These are phyloP conservation scores for Rhytidhysteron rufulum DNA, from an alignment of 2,329 filamentous ascomycete genomes.

Conservation along the genomic window DNA sequence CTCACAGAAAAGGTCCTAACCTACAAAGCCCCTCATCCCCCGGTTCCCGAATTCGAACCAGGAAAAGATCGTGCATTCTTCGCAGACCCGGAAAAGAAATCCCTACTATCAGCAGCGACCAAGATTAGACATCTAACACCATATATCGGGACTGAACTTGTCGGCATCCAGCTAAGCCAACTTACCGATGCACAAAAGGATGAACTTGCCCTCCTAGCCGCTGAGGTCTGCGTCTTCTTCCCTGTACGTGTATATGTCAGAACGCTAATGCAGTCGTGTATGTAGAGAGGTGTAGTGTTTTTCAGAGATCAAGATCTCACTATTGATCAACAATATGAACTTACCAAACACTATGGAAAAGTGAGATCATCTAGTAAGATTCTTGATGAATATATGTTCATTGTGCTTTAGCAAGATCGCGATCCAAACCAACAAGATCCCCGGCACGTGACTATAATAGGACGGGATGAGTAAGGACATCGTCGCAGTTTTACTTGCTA, in stretches of 20 bases:
- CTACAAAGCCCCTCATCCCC: not conserved
- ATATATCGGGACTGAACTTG: slow-evolving; percentile 49
- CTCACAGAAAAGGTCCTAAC: not conserved
- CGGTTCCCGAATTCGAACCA: not conserved
- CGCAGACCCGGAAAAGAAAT: not conserved
- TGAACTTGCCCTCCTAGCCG: slow-evolving; percentile 67
- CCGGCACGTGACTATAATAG: slow-evolving; percentile 18
- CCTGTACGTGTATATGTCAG: not conserved
- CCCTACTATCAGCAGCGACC: not conserved
- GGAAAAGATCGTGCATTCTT: not conserved
- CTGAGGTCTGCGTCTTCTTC: slow-evolving; percentile 40
- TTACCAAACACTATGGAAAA: slow-evolving; percentile 14
- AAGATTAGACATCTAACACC: not conserved
- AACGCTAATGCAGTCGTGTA: no score
- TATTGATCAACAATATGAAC: slow-evolving; percentile 14
- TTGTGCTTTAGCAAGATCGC: slow-evolving; percentile 11
- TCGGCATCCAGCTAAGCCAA: slow-evolving; percentile 63
- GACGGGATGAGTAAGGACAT: slow-evolving; percentile 16
- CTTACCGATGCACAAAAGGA: slow-evolving; percentile 65
- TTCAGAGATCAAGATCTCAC: slow-evolving; percentile 17
- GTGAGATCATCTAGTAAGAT: slow-evolving; percentile 1
- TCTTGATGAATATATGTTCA: not conserved
- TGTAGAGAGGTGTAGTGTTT: slow-evolving; percentile 18
- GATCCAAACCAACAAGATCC: slow-evolving; percentile 20
- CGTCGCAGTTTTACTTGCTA: no score